A percentile compares a stretch with the other conserved stretches of the same genome.
Evolutionary conservation across 805 yeast species (phyloP).

Genomic region (Metschnikowia anglica): DNA sequence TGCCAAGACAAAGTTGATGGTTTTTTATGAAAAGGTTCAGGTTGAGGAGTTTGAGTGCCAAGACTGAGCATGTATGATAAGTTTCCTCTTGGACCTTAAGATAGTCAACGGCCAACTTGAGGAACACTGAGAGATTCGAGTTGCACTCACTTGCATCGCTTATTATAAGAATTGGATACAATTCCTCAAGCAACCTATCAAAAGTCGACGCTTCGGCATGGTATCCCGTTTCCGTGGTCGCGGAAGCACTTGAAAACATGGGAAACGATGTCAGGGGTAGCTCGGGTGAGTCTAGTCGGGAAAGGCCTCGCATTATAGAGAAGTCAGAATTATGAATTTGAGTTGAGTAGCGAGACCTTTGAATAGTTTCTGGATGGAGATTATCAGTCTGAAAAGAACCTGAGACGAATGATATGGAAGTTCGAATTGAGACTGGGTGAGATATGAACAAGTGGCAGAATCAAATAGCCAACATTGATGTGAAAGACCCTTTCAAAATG

Average conservation of each 20-base stretch:
- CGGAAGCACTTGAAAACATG: background rate
- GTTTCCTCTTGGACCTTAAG: slow-evolving; percentile 20
- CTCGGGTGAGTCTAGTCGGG: slow-evolving; percentile 6
- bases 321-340: too few relatives aligned
- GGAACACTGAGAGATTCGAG: slow-evolving; percentile 34
- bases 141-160: slow-evolving; percentile 43
- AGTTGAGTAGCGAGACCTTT: too few relatives aligned
- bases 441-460: background rate
- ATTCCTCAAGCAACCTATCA: slow-evolving; percentile 11
- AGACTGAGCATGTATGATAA: slow-evolving; percentile 33
- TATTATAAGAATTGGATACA: slow-evolving; percentile 28
- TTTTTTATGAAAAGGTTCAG: slow-evolving; percentile 42
- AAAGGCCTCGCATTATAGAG: background rate
- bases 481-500: background rate
- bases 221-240: background rate
- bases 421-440: too few relatives aligned
- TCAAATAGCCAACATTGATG: background rate
- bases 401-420: too few relatives aligned
- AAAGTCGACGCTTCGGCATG: background rate
- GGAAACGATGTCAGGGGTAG: slow-evolving; percentile 10
- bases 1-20: slow-evolving; percentile 36
- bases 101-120: slow-evolving; percentile 36
- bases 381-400: too few relatives aligned
- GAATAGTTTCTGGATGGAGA: too few relatives aligned
- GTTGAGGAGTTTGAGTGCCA: slow-evolving; percentile 35